These are phyloP conservation scores for Myxozyma melibiosi DNA, from an alignment of 805 yeast genomes.

Conservation along the genomic window DNA sequence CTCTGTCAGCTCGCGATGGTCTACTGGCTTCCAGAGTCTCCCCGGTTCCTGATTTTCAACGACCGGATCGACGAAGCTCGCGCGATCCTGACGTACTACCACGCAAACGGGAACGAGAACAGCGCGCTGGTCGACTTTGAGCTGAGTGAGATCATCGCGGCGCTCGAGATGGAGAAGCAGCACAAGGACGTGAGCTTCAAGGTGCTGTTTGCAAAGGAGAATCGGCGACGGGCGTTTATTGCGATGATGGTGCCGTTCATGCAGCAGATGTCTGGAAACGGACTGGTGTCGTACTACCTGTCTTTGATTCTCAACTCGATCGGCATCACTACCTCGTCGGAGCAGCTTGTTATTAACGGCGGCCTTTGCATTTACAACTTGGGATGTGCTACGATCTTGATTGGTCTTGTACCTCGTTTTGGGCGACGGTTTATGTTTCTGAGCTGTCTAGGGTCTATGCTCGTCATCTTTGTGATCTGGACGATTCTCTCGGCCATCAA, in stretches of 20 bases:
- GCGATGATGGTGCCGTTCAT: slow-evolving; percentile 43
- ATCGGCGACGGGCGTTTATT: slow-evolving; percentile 48
- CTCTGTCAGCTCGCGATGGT: slow-evolving; percentile 40
- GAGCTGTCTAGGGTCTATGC: slow-evolving; percentile 37
- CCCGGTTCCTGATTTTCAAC: slow-evolving; percentile 49
- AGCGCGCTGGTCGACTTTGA: slow-evolving; percentile 20
- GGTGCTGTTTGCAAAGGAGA: slow-evolving; percentile 38
- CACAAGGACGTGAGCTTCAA: slow-evolving; percentile 35
- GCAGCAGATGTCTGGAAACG: slow-evolving; percentile 54
- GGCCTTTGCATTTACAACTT: neutral
- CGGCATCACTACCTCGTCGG: slow-evolving; percentile 59
- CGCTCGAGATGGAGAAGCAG: slow-evolving; percentile 10
- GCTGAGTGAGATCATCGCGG: slow-evolving; percentile 18
- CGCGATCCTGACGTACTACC: slow-evolving; percentile 46
- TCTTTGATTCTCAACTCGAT: slow-evolving; percentile 55
- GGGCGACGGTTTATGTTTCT: slow-evolving; percentile 32
- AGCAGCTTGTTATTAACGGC: slow-evolving; percentile 48
- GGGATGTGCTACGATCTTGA: slow-evolving; percentile 36
- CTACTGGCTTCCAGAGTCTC: slow-evolving; percentile 53
- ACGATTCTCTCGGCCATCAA: slow-evolving; percentile 12
- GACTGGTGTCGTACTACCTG: slow-evolving; percentile 55
- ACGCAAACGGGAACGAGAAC: slow-evolving; percentile 47
- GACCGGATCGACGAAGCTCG: slow-evolving; percentile 51
- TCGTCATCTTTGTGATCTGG: slow-evolving; percentile 42
- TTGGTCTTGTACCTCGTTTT: slow-evolving; percentile 40